Base-by-base conservation (phyloP, 2,329 filamentous ascomycete species). In the Pseudocercospora musae region DNA sequence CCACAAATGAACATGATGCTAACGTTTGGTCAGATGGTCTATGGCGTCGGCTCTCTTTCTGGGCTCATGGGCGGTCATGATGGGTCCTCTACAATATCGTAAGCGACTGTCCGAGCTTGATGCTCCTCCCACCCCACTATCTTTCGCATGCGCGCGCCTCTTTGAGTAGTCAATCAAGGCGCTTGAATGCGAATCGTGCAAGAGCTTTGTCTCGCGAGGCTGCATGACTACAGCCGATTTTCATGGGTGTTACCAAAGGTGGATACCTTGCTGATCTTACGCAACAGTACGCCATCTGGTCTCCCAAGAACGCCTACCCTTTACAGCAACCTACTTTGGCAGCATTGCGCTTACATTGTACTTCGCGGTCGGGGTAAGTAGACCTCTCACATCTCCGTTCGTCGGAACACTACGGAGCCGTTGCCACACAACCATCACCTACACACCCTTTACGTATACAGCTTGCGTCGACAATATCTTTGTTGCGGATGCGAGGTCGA, bases 291-390 rank as follows among this genome's bases (percentile, higher is more conserved):
- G 88, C 72, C 95, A 99, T 79, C 85, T 98, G 67, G 80, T 92
- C 60, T 98, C 94, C 60, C 86, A 89, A 58, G 84, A 92, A 71
- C 87, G 95, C 70, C 81, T 98, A 65, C 95, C 95, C 3, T 98
- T 98, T 75, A 97, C 94, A 29, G 90, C 89, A 49, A 90, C 92
- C 64, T 98, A 98, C 81, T 96, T 98, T 80, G 92, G 93, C 57
- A 95, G 92, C 66, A 96, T 98, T 73, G 85, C 82, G 50, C 79
- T 98, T 74, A 98, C 95, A 10, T 83, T 98, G 25, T 96, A 94
- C 78, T 97, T 96, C 78, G 89, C 93, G 60, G 81, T 97, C 71
- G 92, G 92, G 73, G 94, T 97, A 84, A 86, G 91, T 89, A 62
- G 54, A 63, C 46, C 46, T 59, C 37, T 49, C 49, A 56, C 53